A percentile compares a stretch with the other conserved stretches of the same genome.
Conservation (phyloP, 345 rosid species). For the Syzygium oleosum region DNA sequence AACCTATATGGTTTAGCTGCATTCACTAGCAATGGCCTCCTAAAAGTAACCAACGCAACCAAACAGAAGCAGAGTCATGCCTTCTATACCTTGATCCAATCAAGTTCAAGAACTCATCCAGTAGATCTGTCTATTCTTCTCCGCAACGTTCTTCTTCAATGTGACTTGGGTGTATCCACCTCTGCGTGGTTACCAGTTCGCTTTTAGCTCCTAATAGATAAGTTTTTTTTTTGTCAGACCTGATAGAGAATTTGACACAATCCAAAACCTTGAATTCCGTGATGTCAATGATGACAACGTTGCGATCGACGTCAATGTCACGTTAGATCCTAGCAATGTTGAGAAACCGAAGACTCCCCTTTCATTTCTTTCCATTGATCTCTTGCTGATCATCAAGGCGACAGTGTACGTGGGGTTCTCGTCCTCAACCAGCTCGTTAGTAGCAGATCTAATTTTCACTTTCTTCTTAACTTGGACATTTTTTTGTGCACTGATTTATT, state of each 20-base stretch:
- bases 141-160: background rate
- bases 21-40: slow-evolving; percentile 24
- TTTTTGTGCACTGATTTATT: no score
- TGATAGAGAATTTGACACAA: no score
- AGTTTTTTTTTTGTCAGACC: no score
- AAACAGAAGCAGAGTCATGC: slow-evolving; percentile 24
- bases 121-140: background rate
- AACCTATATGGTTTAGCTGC: slow-evolving; percentile 23
- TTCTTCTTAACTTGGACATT: no score
- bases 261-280: no score
- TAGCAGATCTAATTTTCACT: background rate
- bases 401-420: background rate
- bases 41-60: slow-evolving; percentile 37
- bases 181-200: no score
- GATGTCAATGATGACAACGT: no score
- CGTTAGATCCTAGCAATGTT: background rate
- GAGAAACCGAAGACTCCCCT: background rate
- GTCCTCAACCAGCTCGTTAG: background rate
- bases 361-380: background rate
- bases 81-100: slow-evolving; percentile 15
- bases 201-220: no score
- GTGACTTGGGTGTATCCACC: background rate
- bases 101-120: background rate
- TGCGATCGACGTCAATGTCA: background rate
- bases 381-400: background rate